phyloP scores from a whole-genome alignment of 768 basidiomycete species.

The Podaxis sp. region DNA sequence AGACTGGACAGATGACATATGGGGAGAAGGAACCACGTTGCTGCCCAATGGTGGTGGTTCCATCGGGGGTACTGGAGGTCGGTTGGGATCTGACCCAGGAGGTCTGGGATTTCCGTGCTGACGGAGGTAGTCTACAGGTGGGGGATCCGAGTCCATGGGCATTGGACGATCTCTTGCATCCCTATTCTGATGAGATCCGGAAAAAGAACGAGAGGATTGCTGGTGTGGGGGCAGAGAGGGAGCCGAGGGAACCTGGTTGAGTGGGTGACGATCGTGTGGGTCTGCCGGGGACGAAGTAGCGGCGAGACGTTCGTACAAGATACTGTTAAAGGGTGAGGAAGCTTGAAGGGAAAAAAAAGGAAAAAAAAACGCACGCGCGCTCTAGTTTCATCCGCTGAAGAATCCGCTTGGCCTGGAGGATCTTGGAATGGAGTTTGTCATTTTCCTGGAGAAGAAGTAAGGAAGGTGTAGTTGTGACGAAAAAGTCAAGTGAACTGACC shows the following conservation, averaged over 20 bases:
- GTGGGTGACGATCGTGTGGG: slow-evolving; percentile 39
- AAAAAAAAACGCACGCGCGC: slow-evolving; percentile 66
- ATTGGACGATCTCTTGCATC: slow-evolving; percentile 38
- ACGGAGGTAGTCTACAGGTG: slow-evolving; percentile 49
- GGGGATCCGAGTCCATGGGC: slow-evolving; percentile 19
- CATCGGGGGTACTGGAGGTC: slow-evolving; percentile 46
- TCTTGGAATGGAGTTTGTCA: slow-evolving; percentile 82
- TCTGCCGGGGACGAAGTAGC: slow-evolving; percentile 58
- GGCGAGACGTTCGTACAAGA: slow-evolving; percentile 78
- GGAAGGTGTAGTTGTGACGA: slow-evolving; percentile 1
- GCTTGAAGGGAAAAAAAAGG: slow-evolving; percentile 16
- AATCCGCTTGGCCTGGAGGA: slow-evolving; percentile 74
- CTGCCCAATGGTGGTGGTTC: slow-evolving; percentile 39
- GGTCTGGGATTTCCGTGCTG: slow-evolving; percentile 47
- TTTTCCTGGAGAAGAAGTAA: slow-evolving; percentile 61
- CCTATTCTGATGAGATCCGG: slow-evolving; percentile 33
- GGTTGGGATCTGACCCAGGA: slow-evolving; percentile 43
- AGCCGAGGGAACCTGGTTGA: slow-evolving; percentile 26
- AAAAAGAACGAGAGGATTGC: slow-evolving; percentile 33
- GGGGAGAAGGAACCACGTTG: slow-evolving; percentile 43
- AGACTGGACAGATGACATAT: slow-evolving; percentile 38
- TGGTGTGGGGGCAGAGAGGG: slow-evolving; percentile 37
- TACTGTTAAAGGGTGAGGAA: slow-evolving; percentile 33
- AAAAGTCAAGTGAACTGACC: slow-evolving; percentile 42
- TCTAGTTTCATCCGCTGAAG: slow-evolving; percentile 88